Conservation (phyloP, 164 flowering plant genomes). For the Vitis amurensis region DNA sequence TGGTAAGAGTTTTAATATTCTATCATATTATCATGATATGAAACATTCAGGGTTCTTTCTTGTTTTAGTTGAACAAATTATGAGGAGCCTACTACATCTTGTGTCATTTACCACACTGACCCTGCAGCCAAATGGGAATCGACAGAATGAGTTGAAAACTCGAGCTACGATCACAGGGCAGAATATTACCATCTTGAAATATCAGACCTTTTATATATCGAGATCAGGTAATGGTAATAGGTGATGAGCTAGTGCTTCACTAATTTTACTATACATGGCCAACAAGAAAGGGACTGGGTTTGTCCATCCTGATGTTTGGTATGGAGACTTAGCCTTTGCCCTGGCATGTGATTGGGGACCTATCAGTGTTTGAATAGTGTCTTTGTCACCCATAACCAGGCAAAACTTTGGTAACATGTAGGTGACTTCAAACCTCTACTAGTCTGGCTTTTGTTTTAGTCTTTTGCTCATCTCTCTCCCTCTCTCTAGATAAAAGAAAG, state of each 20-base stretch:
- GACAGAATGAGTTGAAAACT: background rate
- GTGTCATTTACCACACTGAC: too few relatives aligned
- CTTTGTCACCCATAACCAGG: constrained; percentile 25
- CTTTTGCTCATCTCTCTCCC: constrained; percentile 3
- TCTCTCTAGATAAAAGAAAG: too few relatives aligned
- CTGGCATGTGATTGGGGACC: constrained; percentile 29
- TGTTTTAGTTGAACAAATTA: too few relatives aligned
- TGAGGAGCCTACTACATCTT: too few relatives aligned
- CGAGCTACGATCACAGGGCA: background rate
- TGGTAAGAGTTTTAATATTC: too few relatives aligned
- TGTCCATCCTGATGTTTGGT: background rate
- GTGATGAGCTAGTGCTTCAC: background rate
- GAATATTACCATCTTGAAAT: background rate
- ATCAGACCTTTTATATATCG: background rate
- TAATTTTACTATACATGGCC: background rate
- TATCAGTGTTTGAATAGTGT: constrained; percentile 8
- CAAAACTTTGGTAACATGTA: constrained; percentile 17
- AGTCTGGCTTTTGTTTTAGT: constrained; percentile 16
- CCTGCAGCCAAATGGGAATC: background rate
- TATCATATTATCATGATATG: too few relatives aligned
- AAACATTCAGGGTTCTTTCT: too few relatives aligned
- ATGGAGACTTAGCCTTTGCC: background rate
- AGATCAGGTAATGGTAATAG: too few relatives aligned
- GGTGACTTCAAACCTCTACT: constrained; percentile 9
- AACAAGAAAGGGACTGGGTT: background rate